Conservation (phyloP, 202 grass and related monocot genomes). For the Miscanthus sacchariflorus region DNA sequence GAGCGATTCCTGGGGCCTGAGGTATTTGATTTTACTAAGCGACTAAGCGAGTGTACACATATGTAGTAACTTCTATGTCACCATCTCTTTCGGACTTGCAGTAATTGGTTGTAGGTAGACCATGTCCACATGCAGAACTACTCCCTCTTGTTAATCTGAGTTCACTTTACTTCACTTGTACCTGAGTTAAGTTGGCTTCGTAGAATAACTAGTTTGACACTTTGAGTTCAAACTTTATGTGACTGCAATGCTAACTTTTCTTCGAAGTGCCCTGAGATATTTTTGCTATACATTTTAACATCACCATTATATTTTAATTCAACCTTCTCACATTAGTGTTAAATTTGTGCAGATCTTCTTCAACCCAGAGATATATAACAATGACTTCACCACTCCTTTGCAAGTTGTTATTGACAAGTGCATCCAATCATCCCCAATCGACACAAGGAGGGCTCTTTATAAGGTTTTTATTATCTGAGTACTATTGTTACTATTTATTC, state of each 20-base stretch:
- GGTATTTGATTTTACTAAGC: constrained; percentile 54
- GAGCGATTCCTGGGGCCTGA: constrained; percentile 98
- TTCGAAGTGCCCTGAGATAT: constrained; percentile 22
- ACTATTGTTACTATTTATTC: constrained; percentile 16
- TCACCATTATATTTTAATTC: constrained; percentile 26
- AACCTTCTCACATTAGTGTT: constrained; percentile 23
- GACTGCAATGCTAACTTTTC: constrained; percentile 10
- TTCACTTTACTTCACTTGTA: neutral
- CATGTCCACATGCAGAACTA: neutral
- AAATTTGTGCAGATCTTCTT: constrained; percentile 83
- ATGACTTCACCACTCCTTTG: constrained; percentile 80
- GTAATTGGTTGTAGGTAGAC: neutral
- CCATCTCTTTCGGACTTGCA: neutral
- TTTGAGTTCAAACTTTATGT: constrained; percentile 25
- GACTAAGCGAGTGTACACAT: neutral
- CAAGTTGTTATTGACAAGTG: constrained; percentile 90
- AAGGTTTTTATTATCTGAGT: constrained; percentile 62
- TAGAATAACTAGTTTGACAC: neutral
- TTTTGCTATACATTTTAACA: constrained; percentile 18
- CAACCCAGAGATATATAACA: constrained; percentile 93
- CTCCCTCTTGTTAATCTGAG: constrained; percentile 5
- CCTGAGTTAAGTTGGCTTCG: neutral
- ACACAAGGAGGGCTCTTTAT: constrained; percentile 94
- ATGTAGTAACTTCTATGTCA: constrained; percentile 22
- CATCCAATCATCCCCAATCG: constrained; percentile 98